phyloP scores from a whole-genome alignment of 2,329 filamentous ascomycete genomes.

The Dryadomyces sulphureus region DNA sequence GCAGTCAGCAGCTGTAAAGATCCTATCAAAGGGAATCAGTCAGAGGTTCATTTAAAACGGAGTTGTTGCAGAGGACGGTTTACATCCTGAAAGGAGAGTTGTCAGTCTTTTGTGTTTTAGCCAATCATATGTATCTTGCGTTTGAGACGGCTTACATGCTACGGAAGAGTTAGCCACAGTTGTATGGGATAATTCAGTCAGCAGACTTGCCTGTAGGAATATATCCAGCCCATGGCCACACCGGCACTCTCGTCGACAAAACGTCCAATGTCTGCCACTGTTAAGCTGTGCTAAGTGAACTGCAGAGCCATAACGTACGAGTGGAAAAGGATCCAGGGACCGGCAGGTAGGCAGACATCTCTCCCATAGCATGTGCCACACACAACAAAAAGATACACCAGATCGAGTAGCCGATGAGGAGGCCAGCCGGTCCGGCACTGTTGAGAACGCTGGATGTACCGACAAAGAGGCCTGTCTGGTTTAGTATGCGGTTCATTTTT shows the following conservation, averaged over 20 bases:
- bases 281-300: not conserved
- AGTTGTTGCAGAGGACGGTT: not conserved
- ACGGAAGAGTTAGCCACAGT: not conserved
- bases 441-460: not conserved
- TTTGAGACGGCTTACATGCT: not conserved
- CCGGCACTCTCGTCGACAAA: slow-evolving; percentile 1
- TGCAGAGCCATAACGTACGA: not conserved
- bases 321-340: slow-evolving; percentile 2
- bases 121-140: too few relatives aligned
- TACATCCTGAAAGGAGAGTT: not conserved
- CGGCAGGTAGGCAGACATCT: slow-evolving; percentile 6
- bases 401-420: slow-evolving; percentile 5
- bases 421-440: not conserved
- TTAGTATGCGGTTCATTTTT: too few relatives aligned
- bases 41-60: not conserved
- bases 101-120: not conserved
- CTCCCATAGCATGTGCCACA: slow-evolving; percentile 6
- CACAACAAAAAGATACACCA: slow-evolving; percentile 6
- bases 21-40: not conserved
- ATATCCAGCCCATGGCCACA: slow-evolving; percentile 1
- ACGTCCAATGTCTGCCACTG: not conserved
- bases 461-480: slow-evolving; percentile 1
- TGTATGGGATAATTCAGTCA: not conserved
- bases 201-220: not conserved
- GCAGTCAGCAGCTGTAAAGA: slow-evolving; percentile 1